Percentiles rank a stretch among this genome's conserved stretches.
These are phyloP conservation scores for Ophiostoma triangulosporum DNA, from an alignment of 2,329 filamentous ascomycete species.

Conservation along the genomic window DNA sequence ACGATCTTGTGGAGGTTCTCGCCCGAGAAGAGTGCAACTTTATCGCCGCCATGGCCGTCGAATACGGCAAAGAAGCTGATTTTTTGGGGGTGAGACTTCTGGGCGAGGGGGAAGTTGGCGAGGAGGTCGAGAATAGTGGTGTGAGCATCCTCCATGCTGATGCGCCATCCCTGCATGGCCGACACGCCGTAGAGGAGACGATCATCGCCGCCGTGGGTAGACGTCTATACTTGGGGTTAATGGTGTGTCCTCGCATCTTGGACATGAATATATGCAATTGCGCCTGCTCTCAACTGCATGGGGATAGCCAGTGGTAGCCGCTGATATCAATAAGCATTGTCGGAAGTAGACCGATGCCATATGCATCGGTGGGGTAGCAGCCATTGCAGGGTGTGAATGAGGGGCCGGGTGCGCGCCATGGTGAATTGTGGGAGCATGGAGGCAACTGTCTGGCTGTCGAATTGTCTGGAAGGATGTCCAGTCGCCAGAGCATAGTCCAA, in stretches of 20 bases:
- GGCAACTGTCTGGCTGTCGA: not conserved
- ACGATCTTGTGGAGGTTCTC: conserved; percentile 90
- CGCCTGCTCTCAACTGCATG: not conserved
- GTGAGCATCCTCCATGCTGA: conserved; percentile 98
- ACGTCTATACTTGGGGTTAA: conserved; percentile 45
- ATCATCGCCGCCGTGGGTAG: conserved; percentile 82
- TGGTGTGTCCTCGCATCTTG: not conserved
- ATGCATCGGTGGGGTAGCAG: conserved; percentile 13
- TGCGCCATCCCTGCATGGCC: conserved; percentile 99
- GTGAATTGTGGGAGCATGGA: not conserved
- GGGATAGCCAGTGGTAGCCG: not conserved
- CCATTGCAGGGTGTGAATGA: not conserved
- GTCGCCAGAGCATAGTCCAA: too few relatives aligned
- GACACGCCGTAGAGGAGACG: conserved; percentile 87
- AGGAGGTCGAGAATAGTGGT: conserved; percentile 79
- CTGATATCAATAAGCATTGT: not conserved
- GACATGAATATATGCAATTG: not conserved
- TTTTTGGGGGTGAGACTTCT: conserved; percentile 55
- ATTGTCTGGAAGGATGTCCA: too few relatives aligned
- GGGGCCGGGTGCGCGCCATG: conserved; percentile 2
- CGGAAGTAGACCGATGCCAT: conserved; percentile 14
- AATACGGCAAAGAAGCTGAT: conserved; percentile 97
- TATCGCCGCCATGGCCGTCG: conserved; percentile 93
- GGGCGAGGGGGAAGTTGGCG: conserved; percentile 37
- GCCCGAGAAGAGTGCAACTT: conserved; percentile 85